Evolutionary conservation across 2,329 filamentous ascomycete genomes (phyloP), one percentile per base, ranked within the genome.

Genomic region (Davidsoniella neocaledoniae): DNA sequence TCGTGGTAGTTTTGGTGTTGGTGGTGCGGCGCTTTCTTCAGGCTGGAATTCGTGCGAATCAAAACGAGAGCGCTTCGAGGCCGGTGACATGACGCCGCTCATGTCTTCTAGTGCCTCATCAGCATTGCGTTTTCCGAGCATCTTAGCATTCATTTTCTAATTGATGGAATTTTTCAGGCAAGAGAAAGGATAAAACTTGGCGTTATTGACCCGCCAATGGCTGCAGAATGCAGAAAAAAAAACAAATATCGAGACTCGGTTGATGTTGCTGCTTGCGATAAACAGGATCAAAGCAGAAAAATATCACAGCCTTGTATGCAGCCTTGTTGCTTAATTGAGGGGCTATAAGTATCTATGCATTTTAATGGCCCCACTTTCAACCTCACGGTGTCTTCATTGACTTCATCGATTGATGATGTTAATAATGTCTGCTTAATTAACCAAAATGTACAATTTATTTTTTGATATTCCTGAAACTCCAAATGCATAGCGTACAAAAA

Each of bases 31-130:
- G 50, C 41, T 38, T 49, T 43, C 58, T 59, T 48, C 59, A 46
- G 54, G 45, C 19, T 44, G 45, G 36, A 52, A 54, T 25, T 55
- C 54, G 19, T 50, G 62, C 29, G 64, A 64, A 49, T 66, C 63
- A 52, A 64, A 62, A 54, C 75, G 68, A 36, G 73, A 76, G 56
- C 67, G 72, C 62, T 79, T 81, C 19, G 74, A 74, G 29, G 70
- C 72, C 3, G 77, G 77, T 29, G 76, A 79, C 45, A 67, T 72
- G 51, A 71, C 61, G 50, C 67, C 73, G 37, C 64, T 62, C 42
- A 76, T 61, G 54, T 78, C 74, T 37, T 43, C 41, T 6, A 81
- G 67, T 40, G 74, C 67, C 61, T 80, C 76, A 26, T 72, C 70
- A 50, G 77, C 77, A 51, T 72, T 71, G 54, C 77, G 71, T 65